Evolutionary conservation across 768 basidiomycete species (phyloP).

Genomic region (Tulasnella sp.): DNA sequence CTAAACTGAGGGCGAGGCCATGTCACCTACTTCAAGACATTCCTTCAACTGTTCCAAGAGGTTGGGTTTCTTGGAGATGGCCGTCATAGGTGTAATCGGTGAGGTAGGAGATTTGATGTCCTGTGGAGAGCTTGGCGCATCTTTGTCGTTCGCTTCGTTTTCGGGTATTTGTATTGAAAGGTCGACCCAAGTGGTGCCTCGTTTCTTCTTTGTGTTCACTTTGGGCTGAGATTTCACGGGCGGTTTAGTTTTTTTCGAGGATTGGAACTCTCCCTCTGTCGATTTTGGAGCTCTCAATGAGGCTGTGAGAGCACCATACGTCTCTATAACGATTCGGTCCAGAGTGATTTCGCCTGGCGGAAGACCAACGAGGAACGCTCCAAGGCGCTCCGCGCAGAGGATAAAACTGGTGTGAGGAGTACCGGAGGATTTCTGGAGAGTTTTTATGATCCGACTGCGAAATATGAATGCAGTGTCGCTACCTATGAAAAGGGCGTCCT

Average conservation of each 20-base stretch:
- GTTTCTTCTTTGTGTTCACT: background rate
- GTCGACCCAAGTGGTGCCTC: background rate
- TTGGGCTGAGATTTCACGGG: background rate
- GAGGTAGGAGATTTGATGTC: background rate
- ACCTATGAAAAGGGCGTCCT: background rate
- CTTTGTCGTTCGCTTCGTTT: background rate
- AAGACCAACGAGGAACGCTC: background rate
- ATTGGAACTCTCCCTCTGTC: background rate
- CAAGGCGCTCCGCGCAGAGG: background rate
- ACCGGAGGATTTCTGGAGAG: background rate
- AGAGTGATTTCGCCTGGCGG: background rate
- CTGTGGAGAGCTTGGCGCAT: background rate
- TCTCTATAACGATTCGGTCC: background rate
- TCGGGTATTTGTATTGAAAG: background rate
- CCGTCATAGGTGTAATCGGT: background rate
- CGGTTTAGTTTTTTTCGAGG: background rate
- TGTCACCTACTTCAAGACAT: background rate
- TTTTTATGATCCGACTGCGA: background rate
- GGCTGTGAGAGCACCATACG: background rate
- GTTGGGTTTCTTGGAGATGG: background rate
- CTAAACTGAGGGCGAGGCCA: background rate
- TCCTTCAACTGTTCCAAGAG: background rate
- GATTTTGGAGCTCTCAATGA: background rate
- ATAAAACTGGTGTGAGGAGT: background rate
- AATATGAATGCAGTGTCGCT: background rate